A percentile compares a stretch with the other conserved stretches of the same genome.
These are phyloP conservation scores for Sporothrix sp. DNA, from an alignment of 2,329 filamentous ascomycete genomes.

Conservation along the genomic window DNA sequence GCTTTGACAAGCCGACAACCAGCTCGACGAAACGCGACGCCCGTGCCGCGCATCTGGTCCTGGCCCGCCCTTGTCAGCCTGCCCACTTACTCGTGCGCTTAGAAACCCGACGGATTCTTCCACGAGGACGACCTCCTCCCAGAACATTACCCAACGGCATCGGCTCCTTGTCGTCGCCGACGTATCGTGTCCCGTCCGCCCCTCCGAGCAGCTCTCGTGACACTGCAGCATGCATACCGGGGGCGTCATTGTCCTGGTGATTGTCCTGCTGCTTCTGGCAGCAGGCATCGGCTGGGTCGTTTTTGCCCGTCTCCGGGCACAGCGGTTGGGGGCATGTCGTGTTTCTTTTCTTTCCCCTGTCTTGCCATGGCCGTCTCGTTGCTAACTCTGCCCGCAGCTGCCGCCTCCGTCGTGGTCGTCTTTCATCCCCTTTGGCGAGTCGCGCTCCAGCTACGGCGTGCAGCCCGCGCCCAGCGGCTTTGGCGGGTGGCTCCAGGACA, in stretches of 20 bases:
- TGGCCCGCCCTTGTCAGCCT: too few species aligned
- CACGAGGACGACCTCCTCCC: too few species aligned
- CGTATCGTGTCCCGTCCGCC: too few species aligned
- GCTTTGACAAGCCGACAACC: too few species aligned
- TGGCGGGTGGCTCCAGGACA: conserved; percentile 62
- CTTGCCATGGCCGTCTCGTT: background rate
- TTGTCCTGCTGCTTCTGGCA: conserved; percentile 51
- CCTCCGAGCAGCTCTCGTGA: too few species aligned
- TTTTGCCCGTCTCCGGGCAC: conserved; percentile 63
- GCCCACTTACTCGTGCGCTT: too few species aligned
- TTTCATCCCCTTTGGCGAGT: conserved; percentile 60
- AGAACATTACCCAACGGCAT: too few species aligned
- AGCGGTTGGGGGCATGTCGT: conserved; percentile 54
- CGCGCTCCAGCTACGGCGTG: conserved; percentile 38
- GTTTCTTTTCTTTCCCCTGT: background rate
- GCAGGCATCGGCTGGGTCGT: conserved; percentile 56
- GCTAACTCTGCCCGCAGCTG: conserved; percentile 35
- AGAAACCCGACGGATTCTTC: too few species aligned
- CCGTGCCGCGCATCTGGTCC: too few species aligned
- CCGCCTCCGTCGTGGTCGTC: conserved; percentile 58
- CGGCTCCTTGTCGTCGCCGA: too few species aligned
- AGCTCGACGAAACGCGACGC: too few species aligned
- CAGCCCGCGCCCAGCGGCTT: conserved; percentile 52
- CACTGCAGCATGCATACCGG: conserved; percentile 53
- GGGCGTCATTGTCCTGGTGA: conserved; percentile 62